Base-by-base conservation (phyloP, 306 rosid species). In the Gillenia trifoliata region DNA sequence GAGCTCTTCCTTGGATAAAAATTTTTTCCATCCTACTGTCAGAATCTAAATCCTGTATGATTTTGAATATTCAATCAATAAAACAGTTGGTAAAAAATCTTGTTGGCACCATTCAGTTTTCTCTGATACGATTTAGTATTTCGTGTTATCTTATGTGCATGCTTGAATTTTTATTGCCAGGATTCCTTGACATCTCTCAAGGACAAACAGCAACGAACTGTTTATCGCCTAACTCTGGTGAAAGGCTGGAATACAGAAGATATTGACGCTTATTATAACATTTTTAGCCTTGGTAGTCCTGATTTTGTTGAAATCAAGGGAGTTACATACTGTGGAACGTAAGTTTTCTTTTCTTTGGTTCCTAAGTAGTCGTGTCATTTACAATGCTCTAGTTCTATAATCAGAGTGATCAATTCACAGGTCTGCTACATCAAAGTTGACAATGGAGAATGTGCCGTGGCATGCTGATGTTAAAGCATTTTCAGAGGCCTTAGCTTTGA, bases 391-490 rank as follows among this genome's bases (percentile, higher is more conserved):
- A 67, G 68, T 71, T 77, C 68, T 75, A 75, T 75, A 85, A 78
- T 54, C 16, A 68, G 29, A 49, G 40, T 73, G 74, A 66, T 73
- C 59, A 77, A 47, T 83, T 49, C 45, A 41, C 91, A 94, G 99
- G 77, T 85, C 97, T 25, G 87, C 89, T 76, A 90, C 97, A 43
- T 94, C 99, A 80, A 94, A 94, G 82, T 75, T 94, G 86, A 94
- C 97, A 10, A 94, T 94, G 99, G 97, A 94, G 84, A 94, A 94
- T 84, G 99, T 94, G 77, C 99, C 99, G 19, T 94, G 97, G 97
- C 99, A 94, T 76, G 4, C 99, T n/a, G 99, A 94, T 64, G 99
- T 94, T 49, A 88, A 89, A 82, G 81, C 91, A 26, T 94, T 94
- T 77, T 92, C 99, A 7, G 97, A 94, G 80, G 91, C 96, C 65